A percentile compares a stretch with the other conserved stretches of the same genome.
Evolutionary conservation across 768 basidiomycete genomes (phyloP).

Genomic region (Trametes coccinea): DNA sequence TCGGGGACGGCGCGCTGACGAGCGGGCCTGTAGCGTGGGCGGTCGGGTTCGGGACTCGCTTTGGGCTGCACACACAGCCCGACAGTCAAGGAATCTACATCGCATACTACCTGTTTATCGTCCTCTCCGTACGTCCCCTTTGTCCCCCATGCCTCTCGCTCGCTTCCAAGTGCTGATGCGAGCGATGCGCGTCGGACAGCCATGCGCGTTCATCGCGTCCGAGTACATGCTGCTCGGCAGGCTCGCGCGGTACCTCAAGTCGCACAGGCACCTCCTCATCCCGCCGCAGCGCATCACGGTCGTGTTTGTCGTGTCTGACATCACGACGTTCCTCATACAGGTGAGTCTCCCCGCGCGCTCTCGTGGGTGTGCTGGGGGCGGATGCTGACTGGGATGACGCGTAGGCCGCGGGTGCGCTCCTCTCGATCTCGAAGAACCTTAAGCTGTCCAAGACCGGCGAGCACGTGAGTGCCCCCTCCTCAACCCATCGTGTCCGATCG

Average conservation of each 20-base stretch:
- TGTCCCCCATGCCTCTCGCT: too few species aligned
- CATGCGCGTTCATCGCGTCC: slow-evolving; percentile 74
- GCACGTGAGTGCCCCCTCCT: slow-evolving; percentile 3
- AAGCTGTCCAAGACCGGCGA: slow-evolving; percentile 17
- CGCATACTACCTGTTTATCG: slow-evolving; percentile 58
- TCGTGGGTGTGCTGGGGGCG: background rate
- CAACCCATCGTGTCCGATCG: background rate
- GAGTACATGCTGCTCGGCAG: slow-evolving; percentile 68
- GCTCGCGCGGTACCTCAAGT: slow-evolving; percentile 51
- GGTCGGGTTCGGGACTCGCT: slow-evolving; percentile 55
- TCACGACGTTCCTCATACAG: slow-evolving; percentile 68
- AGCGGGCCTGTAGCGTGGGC: slow-evolving; percentile 46
- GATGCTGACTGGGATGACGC: too few species aligned
- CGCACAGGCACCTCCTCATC: slow-evolving; percentile 50
- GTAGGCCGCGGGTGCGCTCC: slow-evolving; percentile 50
- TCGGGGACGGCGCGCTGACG: background rate
- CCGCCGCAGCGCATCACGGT: slow-evolving; percentile 50
- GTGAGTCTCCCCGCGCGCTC: slow-evolving; percentile 28
- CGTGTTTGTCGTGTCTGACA: slow-evolving; percentile 62
- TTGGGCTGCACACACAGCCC: slow-evolving; percentile 53
- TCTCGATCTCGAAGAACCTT: slow-evolving; percentile 40
- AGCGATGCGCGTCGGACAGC: slow-evolving; percentile 36
- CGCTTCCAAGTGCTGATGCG: background rate
- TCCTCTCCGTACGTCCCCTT: slow-evolving; percentile 47
- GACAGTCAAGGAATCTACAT: slow-evolving; percentile 56